Base-by-base conservation (phyloP, 768 basidiomycete species). In the Amanita molliuscula region DNA sequence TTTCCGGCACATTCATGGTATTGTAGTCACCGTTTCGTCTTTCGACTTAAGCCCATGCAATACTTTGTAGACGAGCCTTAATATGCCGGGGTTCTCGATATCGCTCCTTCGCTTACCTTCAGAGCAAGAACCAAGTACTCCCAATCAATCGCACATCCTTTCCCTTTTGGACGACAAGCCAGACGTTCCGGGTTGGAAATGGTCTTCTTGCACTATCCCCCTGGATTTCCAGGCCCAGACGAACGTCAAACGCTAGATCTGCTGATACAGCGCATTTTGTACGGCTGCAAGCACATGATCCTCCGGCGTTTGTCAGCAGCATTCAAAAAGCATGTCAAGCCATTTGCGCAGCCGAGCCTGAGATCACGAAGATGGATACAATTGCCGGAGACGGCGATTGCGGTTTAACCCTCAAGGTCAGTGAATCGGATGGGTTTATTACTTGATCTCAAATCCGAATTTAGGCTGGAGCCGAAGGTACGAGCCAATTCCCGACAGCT, bases 31-130 rank as follows among this genome's bases (percentile, higher is more conserved):
- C 10, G 33, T 46, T 7, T 21, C 10, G 9, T 31, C 9, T 10
- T 36, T 31, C 23, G 4, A 16, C 44, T 38, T 49, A 31, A 18
- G 33, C 11, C 20, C 51, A 8, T 37, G 44, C 43, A 41, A 37
- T 31, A 44, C 6, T n/a, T n/a, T 6, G 3, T 16, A 84, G 90
- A 92, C 89, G 20, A 88, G 85, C 51, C 75, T 95, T 55, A 93
- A 91, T 65, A 92, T 93, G 88, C 88, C 90, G 26, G 92, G 92
- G 2, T 88, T 94, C 63, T 92, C 89, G 13, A 69, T 95, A 53
- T 87, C 89, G 1, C 72, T 92, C 15, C 72, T 93, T 13, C 76
- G 89, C 7, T 77, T 95, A 8, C 87, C 92, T 0, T 60, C 66
- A 26, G 44, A 66, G 40, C 54, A 67, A 35, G 72, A 75, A 21